Conservation (phyloP, 2,329 filamentous ascomycete genomes). For the Stachybotrys chlorohalonatus region DNA sequence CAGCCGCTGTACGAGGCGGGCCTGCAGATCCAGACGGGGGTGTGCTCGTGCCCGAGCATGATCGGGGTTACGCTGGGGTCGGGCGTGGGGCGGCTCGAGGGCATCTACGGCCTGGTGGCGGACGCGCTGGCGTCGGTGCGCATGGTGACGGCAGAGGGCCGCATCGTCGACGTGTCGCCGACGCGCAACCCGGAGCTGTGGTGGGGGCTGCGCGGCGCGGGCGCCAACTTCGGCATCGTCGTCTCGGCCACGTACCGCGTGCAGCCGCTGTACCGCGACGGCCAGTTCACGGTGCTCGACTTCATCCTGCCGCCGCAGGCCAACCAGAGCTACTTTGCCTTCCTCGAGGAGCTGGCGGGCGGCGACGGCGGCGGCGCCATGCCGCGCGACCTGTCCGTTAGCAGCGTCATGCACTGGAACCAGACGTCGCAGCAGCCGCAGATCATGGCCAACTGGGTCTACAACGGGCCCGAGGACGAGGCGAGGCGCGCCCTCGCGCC, state of each 20-base stretch:
- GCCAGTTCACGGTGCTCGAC: neutral
- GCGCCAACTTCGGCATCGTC: constrained; percentile 33
- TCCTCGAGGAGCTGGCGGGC: neutral
- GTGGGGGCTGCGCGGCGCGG: constrained; percentile 39
- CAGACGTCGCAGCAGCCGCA: neutral
- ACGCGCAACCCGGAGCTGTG: constrained; percentile 32
- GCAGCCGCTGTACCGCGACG: neutral
- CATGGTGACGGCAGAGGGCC: constrained; percentile 28
- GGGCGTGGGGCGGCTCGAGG: neutral
- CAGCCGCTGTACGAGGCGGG: neutral
- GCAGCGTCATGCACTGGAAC: neutral
- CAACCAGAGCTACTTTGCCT: neutral
- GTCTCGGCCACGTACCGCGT: constrained; percentile 4
- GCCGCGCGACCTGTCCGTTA: neutral
- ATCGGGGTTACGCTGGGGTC: neutral
- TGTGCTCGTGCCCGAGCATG: neutral
- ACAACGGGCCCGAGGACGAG: neutral
- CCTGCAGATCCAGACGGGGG: neutral
- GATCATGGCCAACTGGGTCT: neutral
- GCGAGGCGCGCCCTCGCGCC: neutral
- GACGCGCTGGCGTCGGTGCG: constrained; percentile 30
- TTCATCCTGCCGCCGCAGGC: neutral
- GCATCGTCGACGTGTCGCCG: constrained; percentile 26
- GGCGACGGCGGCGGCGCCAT: neutral
- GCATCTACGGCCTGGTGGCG: constrained; percentile 36